Base-by-base conservation (phyloP, 2,329 filamentous ascomycete species). In the Pestalotiopsis sp. region DNA sequence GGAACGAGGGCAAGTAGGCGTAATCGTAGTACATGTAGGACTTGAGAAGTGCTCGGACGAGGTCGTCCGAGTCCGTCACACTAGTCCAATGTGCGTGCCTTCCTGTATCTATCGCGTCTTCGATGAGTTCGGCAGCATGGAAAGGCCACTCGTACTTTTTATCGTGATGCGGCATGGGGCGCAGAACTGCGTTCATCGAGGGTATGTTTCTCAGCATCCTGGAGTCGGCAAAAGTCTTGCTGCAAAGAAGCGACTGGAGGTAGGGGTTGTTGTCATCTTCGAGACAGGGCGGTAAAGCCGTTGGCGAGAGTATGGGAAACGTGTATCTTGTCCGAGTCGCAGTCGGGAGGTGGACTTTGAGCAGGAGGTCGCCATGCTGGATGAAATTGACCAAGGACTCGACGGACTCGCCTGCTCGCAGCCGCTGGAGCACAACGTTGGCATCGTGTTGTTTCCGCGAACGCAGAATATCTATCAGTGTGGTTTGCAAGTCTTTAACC, bases 141-240 rank as follows among this genome's bases (percentile, higher is more conserved):
- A 24, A 64, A 30, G 61, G 61, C 61, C 61, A 48, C n/a, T 48
- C 39, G 48, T 64, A 64, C 22, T 20, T 39, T 35, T 61, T 61
- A 5, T 61, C 58, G 13, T 61, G 26, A 3, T n/a, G n/a, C 30
- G 58, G 58, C 3, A 38, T 3, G 6, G 11, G 9, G 30, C 58
- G 26, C n/a, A 1, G 4, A 39, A 13, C 10, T n/a, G 35, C 10
- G 17, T 24, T 14, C 11, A n/a, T 52, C 3, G 44, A n/a, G 5
- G 17, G 44, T 3, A 52, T n/a, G 20, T 52, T 52, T n/a, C 55
- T 24, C 55, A 30, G 30, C 10, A 10, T 35, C 11, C 26, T n/a
- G 9, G 6, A 30, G 14, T 61, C 58, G 26, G n/a, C 6, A 11
- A 61, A 61, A 7, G 30, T 61, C 35, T 39, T 61, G 26, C 38